phyloP scores from a whole-genome alignment of 1,139 yeast species.

The Pichia kudriavzevii region DNA sequence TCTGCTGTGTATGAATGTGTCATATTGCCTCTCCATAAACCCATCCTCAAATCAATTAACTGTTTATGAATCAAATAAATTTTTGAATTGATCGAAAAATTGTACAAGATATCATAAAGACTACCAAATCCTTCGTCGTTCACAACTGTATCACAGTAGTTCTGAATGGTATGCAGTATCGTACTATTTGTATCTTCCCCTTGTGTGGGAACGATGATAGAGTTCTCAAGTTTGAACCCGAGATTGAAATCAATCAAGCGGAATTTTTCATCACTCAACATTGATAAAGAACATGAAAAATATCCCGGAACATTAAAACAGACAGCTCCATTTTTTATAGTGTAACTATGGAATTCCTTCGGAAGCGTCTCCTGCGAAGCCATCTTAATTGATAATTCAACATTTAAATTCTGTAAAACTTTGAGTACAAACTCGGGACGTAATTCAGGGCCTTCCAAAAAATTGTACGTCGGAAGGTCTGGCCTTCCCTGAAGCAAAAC shows the following conservation, averaged over 20 bases:
- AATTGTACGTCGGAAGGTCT: conserved; percentile 58
- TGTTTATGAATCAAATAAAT: conserved; percentile 64
- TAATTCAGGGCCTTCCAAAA: conserved; percentile 44
- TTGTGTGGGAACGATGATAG: conserved; percentile 26
- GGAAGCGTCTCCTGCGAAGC: conserved; percentile 66
- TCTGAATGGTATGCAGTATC: conserved; percentile 43
- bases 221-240: conserved; percentile 39
- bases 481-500: conserved; percentile 78
- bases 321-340: conserved; percentile 69
- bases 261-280: conserved; percentile 62
- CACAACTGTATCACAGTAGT: conserved; percentile 48
- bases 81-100: conserved; percentile 67
- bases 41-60: conserved; percentile 44
- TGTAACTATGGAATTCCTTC: conserved; percentile 50
- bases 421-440: conserved; percentile 51
- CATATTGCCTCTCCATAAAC: conserved; percentile 62
- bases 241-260: conserved; percentile 72
- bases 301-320: conserved; percentile 57
- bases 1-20: conserved; percentile 63
- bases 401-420: conserved; percentile 63
- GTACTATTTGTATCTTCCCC: conserved; percentile 27
- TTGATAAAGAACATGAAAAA: conserved; percentile 64
- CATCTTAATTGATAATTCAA: conserved; percentile 65
- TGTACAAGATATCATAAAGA: conserved; percentile 60
- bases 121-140: conserved; percentile 46